These are phyloP conservation scores for Microstegium vimineum DNA, from an alignment of 176 grass and related monocot species.

Conservation along the genomic window DNA sequence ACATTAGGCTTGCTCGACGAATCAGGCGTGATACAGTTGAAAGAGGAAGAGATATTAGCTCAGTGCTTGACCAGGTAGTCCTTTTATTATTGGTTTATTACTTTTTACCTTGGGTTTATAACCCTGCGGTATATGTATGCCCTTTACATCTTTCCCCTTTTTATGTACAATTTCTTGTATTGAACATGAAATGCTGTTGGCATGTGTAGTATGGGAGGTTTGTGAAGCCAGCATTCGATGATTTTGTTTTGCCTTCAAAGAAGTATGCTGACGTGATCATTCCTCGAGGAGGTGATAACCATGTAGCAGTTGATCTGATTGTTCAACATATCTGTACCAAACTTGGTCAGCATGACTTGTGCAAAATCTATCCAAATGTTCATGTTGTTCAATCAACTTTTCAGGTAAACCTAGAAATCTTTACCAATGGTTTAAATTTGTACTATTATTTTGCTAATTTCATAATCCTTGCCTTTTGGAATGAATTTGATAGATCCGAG, in stretches of 20 bases:
- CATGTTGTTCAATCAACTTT: conserved; percentile 96
- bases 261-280: conserved; percentile 99
- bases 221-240: conserved; percentile 98
- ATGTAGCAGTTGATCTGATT: conserved; percentile 97
- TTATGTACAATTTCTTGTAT: background rate
- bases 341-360: conserved; percentile 94
- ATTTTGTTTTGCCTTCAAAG: conserved; percentile 96
- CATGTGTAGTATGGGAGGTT: conserved; percentile 84
- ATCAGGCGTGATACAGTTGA: conserved; percentile 96
- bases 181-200: conserved; percentile 31
- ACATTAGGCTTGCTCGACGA: conserved; percentile 92
- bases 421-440: background rate
- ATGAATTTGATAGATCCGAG: conserved; percentile 70
- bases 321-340: conserved; percentile 97
- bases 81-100: background rate
- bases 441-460: background rate
- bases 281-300: conserved; percentile 92
- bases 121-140: conserved; percentile 9
- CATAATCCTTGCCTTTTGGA: conserved; percentile 2
- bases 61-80: conserved; percentile 91
- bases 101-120: background rate
- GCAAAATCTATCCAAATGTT: conserved; percentile 85
- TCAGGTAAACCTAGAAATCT: conserved; percentile 62
- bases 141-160: background rate
- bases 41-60: conserved; percentile 92